These are phyloP conservation scores for Brassica nigra DNA, from an alignment of 345 rosid species.

Conservation along the genomic window DNA sequence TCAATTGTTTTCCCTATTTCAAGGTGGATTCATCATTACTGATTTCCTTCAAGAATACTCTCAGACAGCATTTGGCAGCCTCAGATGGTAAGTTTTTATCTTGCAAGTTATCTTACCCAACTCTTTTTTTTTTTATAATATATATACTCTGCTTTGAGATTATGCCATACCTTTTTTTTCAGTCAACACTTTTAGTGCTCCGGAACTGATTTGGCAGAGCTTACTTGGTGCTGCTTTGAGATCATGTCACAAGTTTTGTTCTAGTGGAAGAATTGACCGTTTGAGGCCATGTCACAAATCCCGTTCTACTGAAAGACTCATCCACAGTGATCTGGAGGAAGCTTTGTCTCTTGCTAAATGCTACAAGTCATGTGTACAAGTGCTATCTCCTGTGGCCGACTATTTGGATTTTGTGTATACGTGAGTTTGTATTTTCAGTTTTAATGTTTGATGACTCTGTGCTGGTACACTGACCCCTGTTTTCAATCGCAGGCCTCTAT, in stretches of 20 bases:
- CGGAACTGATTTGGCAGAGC: slow-evolving; percentile 62
- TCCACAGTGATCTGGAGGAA: slow-evolving; percentile 48
- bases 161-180: too few species aligned
- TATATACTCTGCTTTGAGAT: too few species aligned
- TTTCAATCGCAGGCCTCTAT: slow-evolving; percentile 44
- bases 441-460: not conserved
- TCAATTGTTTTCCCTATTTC: slow-evolving; percentile 58
- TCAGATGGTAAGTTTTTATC: slow-evolving; percentile 48
- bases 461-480: too few species aligned
- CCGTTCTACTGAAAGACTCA: slow-evolving; percentile 21
- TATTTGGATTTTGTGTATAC: slow-evolving; percentile 59
- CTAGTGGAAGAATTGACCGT: not conserved
- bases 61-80: slow-evolving; percentile 46
- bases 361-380: slow-evolving; percentile 62
- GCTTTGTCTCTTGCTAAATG: slow-evolving; percentile 56
- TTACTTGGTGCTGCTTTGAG: slow-evolving; percentile 63
- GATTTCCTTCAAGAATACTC: slow-evolving; percentile 52
- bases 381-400: slow-evolving; percentile 68
- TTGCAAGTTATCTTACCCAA: too few species aligned
- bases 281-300: slow-evolving; percentile 51
- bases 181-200: slow-evolving; percentile 56
- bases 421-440: slow-evolving; percentile 47
- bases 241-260: too few species aligned
- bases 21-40: slow-evolving; percentile 46
- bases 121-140: too few species aligned